These are phyloP conservation scores for Bruguiera sexangula DNA, from an alignment of 345 rosid species.

Conservation along the genomic window DNA sequence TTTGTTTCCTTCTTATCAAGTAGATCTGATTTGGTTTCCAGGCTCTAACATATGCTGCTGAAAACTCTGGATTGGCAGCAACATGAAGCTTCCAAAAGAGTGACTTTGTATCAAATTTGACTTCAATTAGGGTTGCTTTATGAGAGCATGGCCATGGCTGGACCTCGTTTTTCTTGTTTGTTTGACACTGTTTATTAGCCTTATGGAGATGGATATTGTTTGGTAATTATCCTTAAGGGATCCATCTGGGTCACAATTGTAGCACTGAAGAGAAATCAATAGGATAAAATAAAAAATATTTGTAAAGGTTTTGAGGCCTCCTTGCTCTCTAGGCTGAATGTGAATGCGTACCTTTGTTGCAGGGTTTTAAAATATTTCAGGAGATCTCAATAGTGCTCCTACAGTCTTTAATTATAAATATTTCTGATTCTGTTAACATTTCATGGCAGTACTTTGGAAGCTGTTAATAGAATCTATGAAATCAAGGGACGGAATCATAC, in stretches of 20 bases:
- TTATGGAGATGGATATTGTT: background rate
- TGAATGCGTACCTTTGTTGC: background rate
- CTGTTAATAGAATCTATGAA: conserved; percentile 74
- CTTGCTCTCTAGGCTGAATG: background rate
- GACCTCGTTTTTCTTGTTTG: background rate
- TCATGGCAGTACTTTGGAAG: conserved; percentile 57
- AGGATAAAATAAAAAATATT: background rate
- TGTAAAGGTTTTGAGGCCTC: background rate
- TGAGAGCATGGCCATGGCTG: background rate
- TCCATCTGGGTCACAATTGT: background rate
- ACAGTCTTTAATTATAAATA: background rate
- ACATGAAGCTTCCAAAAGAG: background rate
- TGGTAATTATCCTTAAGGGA: background rate
- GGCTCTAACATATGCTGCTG: too few relatives aligned
- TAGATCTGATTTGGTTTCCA: too few relatives aligned
- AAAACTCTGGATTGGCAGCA: too few relatives aligned
- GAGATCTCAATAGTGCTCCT: background rate
- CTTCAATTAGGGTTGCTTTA: background rate
- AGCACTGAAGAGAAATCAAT: background rate
- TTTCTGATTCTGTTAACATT: conserved; percentile 12
- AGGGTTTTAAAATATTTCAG: background rate
- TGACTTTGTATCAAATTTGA: background rate
- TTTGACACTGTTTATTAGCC: background rate
- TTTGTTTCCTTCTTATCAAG: background rate
- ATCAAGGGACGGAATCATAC: conserved; percentile 85